Base-by-base conservation (phyloP, 345 rosid genomes). In the Firmiana major region DNA sequence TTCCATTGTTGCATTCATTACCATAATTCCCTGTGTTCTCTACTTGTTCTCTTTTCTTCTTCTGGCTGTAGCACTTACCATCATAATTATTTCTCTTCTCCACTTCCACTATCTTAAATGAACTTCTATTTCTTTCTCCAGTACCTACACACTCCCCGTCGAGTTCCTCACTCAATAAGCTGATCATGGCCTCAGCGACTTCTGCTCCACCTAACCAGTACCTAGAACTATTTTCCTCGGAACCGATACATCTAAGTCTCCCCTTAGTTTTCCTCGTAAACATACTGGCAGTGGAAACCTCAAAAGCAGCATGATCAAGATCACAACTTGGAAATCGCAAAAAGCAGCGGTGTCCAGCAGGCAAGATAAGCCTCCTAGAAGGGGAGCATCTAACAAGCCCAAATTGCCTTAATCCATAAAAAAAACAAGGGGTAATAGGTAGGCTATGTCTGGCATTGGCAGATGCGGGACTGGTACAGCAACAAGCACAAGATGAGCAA, bases 91-190 rank as follows among this genome's bases (percentile, higher is more conserved):
- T 81, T 77, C 78, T 79, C 86, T 74, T 88, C 79, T 75, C 80
- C 83, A 74, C 80, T 64, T 85, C 85, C 81, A 81, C 84, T 81
- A 81, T 88, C 86, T 77, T 81, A 45, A 70, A 77, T 16, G 74
- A 76, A 6, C 77, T 82, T 83, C 76, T 78, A 2, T 60, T 77
- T 79, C 85, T 82, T 75, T 79, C 83, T 68, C 77, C 65, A 45
- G 63, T 71, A 58, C 75, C 81, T 70, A 80, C 79, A 74, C 65
- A 74, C 59, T 86, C 91, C 73, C 79, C 89, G 65, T 77, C 62
- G 53, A 90, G 28, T 69, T 91, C 92, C 81, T 93, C 97, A 80
- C 92, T 85, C 82, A 95, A 87, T 83, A 95, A 88, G 84, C 88
- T 89, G 78, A 95, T 82, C 73, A 95, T 78, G 57, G 91, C 91